These are phyloP conservation scores for Populus hybrid DNA, from an alignment of 441 rosid genomes.

Conservation along the genomic window DNA sequence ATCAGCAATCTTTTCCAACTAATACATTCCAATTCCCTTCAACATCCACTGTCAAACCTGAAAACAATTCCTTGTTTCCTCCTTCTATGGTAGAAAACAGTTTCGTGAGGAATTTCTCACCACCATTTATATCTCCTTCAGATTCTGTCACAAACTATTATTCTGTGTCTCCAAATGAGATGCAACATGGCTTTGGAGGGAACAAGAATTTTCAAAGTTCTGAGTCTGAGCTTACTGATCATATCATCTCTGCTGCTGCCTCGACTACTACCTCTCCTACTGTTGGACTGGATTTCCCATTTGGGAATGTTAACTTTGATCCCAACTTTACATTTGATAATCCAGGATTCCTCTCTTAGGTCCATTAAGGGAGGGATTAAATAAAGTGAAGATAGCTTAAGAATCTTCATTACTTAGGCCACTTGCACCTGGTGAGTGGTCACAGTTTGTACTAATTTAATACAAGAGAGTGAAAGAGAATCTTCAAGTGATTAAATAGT, in stretches of 20 bases:
- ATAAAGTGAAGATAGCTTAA: not conserved
- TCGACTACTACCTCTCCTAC: conserved; percentile 46
- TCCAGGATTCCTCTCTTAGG: conserved; percentile 29
- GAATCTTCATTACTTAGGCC: not conserved
- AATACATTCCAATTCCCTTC: conserved; percentile 35
- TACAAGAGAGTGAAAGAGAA: not conserved
- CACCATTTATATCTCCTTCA: conserved; percentile 18
- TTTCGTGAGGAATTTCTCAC: conserved; percentile 23
- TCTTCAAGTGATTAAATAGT: not conserved
- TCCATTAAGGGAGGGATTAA: not conserved
- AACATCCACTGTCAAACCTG: conserved; percentile 20
- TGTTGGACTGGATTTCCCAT: conserved; percentile 39
- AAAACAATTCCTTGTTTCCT: conserved; percentile 15
- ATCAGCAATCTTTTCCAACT: conserved; percentile 25
- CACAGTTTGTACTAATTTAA: not conserved
- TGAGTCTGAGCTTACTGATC: conserved; percentile 16
- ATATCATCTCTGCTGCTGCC: conserved; percentile 33
- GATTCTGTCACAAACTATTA: conserved; percentile 27
- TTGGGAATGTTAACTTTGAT: conserved; percentile 27
- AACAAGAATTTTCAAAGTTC: conserved; percentile 20
- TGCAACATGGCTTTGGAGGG: conserved; percentile 12
- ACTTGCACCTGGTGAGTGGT: not conserved
- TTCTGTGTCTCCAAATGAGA: conserved; percentile 19
- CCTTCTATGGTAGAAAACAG: conserved; percentile 21
- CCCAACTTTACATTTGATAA: conserved; percentile 41